phyloP scores from a whole-genome alignment of 257 asterid genomes.

The Primulina eburnea region DNA sequence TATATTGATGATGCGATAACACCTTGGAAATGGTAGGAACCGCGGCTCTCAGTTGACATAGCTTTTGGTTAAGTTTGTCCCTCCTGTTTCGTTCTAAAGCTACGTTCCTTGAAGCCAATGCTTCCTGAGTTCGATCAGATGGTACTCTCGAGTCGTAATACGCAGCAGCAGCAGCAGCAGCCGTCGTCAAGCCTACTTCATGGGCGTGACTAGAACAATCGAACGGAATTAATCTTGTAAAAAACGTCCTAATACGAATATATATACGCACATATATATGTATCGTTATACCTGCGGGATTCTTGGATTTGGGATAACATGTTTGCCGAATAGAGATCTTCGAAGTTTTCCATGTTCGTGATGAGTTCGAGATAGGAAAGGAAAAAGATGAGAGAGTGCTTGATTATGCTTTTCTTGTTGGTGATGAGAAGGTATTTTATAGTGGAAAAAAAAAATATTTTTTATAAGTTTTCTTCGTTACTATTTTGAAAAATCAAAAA shows the following conservation, averaged over 20 bases:
- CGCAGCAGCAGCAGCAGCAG: slow-evolving; percentile 28
- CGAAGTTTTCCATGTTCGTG: slow-evolving; percentile 40
- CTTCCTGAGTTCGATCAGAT: slow-evolving; percentile 44
- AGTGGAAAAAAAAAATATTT: neutral
- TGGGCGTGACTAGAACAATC: slow-evolving; percentile 42
- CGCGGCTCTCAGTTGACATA: slow-evolving; percentile 74
- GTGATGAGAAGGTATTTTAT: neutral
- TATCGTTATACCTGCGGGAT: slow-evolving; percentile 40
- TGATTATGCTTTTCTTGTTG: slow-evolving; percentile 1
- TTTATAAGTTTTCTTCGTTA: too few relatives aligned
- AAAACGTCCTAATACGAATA: neutral
- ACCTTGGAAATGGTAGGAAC: slow-evolving; percentile 87
- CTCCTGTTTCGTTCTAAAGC: slow-evolving; percentile 74
- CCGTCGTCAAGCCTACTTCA: slow-evolving; percentile 12
- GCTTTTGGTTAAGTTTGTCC: slow-evolving; percentile 68
- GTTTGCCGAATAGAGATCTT: slow-evolving; percentile 56
- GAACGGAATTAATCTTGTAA: neutral
- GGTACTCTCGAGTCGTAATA: slow-evolving; percentile 78
- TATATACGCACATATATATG: neutral
- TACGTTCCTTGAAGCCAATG: slow-evolving; percentile 64
- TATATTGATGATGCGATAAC: too few relatives aligned
- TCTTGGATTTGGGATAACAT: slow-evolving; percentile 54
- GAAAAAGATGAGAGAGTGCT: neutral
- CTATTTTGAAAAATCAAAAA: too few relatives aligned
- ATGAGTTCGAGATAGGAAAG: neutral